These are phyloP conservation scores for Parmales sp. DNA, from an alignment of 108 stramenopile species.

Conservation along the genomic window DNA sequence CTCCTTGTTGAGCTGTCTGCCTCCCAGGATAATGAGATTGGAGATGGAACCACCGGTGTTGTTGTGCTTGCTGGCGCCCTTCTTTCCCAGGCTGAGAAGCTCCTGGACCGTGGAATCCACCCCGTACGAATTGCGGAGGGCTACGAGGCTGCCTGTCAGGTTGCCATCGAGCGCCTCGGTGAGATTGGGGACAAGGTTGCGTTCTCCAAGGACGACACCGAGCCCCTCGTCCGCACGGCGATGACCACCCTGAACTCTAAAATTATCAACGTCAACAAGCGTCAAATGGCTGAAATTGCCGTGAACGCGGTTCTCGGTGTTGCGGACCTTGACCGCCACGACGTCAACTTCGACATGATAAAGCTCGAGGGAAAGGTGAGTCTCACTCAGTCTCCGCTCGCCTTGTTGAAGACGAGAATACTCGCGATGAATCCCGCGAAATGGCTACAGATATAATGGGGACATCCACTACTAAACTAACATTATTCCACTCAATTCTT, in stretches of 20 bases:
- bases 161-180: constrained; percentile 75
- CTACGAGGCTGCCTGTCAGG: constrained; percentile 84
- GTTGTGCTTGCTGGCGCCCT: constrained; percentile 96
- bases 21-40: constrained; percentile 98
- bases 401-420: too few species aligned
- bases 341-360: constrained; percentile 99
- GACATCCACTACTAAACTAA: too few species aligned
- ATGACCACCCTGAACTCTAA: constrained; percentile 93
- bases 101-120: constrained; percentile 85
- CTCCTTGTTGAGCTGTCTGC: constrained; percentile 91
- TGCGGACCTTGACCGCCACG: constrained; percentile 87
- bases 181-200: constrained; percentile 76
- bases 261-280: constrained; percentile 90
- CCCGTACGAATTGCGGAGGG: constrained; percentile 95
- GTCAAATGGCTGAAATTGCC: constrained; percentile 90
- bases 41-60: constrained; percentile 98
- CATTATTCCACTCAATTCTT: too few species aligned
- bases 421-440: too few species aligned
- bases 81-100: constrained; percentile 91
- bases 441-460: too few species aligned
- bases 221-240: constrained; percentile 81
- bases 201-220: constrained; percentile 70
- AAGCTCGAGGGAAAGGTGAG: constrained; percentile 99
- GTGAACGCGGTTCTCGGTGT: constrained; percentile 91
- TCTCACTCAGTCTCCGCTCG: too few species aligned